These are phyloP conservation scores for Pythium volutum DNA, from an alignment of 352 stramenopile species.

Conservation along the genomic window DNA sequence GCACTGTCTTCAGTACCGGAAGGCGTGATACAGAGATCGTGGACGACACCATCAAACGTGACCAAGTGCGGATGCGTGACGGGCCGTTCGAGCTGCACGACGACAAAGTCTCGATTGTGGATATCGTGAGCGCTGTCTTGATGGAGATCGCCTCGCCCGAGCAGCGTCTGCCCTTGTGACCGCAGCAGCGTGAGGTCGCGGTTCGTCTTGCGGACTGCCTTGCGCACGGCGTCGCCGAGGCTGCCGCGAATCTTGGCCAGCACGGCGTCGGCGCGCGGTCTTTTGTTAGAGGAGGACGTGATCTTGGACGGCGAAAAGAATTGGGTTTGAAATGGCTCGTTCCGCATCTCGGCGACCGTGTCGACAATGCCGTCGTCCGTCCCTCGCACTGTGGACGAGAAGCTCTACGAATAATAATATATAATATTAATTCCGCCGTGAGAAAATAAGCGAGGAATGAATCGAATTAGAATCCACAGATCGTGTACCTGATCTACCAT, in stretches of 20 bases:
- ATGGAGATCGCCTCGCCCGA: slow-evolving; percentile 26
- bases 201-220: slow-evolving; percentile 46
- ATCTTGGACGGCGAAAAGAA: slow-evolving; percentile 59
- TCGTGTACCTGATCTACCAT: slow-evolving; percentile 16
- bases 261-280: slow-evolving; percentile 23
- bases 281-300: slow-evolving; percentile 3
- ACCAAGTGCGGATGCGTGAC: slow-evolving; percentile 20
- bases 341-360: slow-evolving; percentile 54
- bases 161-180: slow-evolving; percentile 47
- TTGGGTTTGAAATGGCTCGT: slow-evolving; percentile 47
- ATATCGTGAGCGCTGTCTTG: slow-evolving; percentile 35
- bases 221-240: slow-evolving; percentile 54
- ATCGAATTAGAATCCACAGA: not conserved
- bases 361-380: slow-evolving; percentile 50
- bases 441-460: no score
- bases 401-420: slow-evolving; percentile 7
- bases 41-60: slow-evolving; percentile 36
- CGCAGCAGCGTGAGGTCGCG: slow-evolving; percentile 60
- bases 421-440: no score
- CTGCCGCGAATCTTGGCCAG: slow-evolving; percentile 49
- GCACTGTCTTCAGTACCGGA: not conserved
- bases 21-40: not conserved
- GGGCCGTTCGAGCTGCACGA: slow-evolving; percentile 28
- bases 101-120: slow-evolving; percentile 37
- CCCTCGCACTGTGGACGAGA: slow-evolving; percentile 3